Evolutionary conservation across 192 early-diverging fungal genomes (phyloP), one percentile per base, ranked within the genome.

Genomic region (Backusella macrospora): DNA sequence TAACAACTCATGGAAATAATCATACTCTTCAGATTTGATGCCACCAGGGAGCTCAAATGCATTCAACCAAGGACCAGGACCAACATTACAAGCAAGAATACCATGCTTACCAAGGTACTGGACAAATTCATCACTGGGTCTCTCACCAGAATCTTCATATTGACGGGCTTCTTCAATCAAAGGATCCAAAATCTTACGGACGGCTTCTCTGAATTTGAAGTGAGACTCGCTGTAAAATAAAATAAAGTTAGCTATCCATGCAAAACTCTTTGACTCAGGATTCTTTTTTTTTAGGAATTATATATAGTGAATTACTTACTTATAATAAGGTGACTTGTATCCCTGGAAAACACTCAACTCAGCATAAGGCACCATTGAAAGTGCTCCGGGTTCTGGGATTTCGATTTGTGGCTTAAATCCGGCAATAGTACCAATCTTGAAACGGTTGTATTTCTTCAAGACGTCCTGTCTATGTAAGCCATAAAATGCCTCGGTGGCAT

Each of bases 131-230:
- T 73, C 55, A 46, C 86, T 84, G 21, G 94, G 94, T 38, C 91
- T 86, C 65, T 89, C 80, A 74, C 90, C 93, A 26, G 86, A 82
- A 68, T 94, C 92, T 75, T 95, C 94, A 86, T 86, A 92, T 68
- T 89, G 87, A 73, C 84, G 85, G 69, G 83, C 81, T 77, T 87
- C 88, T 5, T 88, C 88, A 77, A 89, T 91, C 38, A 94, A 81
- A 47, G 92, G 85, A 70, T 93, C 92, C 18, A 90, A 86, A 85
- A 93, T 92, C 29, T 80, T 74, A 62, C 94, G 86, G 29, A 94
- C 76, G 16, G 72, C 82, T 42, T 85, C 82, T 42, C 92, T 83
- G 48, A 93, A 66, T 15, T 86, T 76, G 45, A 86, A 76, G 80
- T 96, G 94, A n/a, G 82, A 82, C 8, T 93, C 90, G 44, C 88